Base-by-base conservation (phyloP, 345 rosid genomes). In the Citrus australasica region DNA sequence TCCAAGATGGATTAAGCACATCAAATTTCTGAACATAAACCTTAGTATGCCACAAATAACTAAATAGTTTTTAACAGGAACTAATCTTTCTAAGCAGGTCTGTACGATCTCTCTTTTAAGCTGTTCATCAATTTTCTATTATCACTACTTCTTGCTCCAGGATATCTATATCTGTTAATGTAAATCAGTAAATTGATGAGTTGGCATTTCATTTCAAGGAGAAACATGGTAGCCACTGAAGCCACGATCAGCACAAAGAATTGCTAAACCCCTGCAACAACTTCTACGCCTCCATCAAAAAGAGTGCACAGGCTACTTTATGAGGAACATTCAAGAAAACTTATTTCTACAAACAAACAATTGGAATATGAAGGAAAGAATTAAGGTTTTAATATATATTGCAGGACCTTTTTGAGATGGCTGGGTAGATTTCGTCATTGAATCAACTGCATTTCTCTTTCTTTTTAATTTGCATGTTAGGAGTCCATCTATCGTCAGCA, bases 401-500 rank as follows among this genome's bases (percentile, higher is more conserved):
- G 6, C 28, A 67, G n/a, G 80, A 95, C 98, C 98, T 92, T 84
- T 80, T 79, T 70, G 85, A 69, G 84, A 78, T 73, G 77, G 81
- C 76, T 78, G 85, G 67, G 64, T 74, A 22, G 83, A 77, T 58
- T 75, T 84, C 71, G 67, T 78, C 32, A 51, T 80, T 68, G 84
- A 84, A 69, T 80, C 87, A 73, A 72, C 75, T 62, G 46, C 85
- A 67, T 73, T 78, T 85, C 91, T 90, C 87, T 92, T 94, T 84
- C 88, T 89, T 87, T 90, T 92, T 76, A 74, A 76, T 84, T 82
- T 90, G 91, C 97, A 89, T 7, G 97, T 92, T 84, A 96, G 88
- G 66, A 96, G 85, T 9, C 97, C 87, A 42, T 96, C 97, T 67
- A 96, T 79, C 0, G 97, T 94, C 83, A 84, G 93, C 90, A 88